A percentile compares a stretch with the other conserved stretches of the same genome.
Evolutionary conservation across 2,329 filamentous ascomycete genomes (phyloP).

Genomic region (Chaetomium sp.): DNA sequence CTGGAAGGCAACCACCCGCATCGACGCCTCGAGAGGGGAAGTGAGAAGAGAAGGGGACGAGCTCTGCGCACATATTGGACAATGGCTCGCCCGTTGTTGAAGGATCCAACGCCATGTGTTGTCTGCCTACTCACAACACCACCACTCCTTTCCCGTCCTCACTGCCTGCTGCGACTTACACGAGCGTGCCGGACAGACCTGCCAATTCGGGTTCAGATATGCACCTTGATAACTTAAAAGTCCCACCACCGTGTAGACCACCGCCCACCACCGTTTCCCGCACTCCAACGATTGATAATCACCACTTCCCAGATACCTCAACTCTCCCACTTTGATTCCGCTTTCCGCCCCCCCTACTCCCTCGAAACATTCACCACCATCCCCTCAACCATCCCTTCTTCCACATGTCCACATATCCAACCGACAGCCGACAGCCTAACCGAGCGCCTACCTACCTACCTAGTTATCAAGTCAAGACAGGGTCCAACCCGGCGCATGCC

Average conservation of each 20-base stretch:
- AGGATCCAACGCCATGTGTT: not conserved
- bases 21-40: not conserved
- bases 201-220: not conserved
- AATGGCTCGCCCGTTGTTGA: not conserved
- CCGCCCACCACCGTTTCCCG: too few relatives aligned
- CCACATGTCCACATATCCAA: too few relatives aligned
- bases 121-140: not conserved
- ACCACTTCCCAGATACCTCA: not conserved
- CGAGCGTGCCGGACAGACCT: not conserved
- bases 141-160: not conserved
- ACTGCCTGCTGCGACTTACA: not conserved
- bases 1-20: constrained; percentile 9
- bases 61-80: constrained; percentile 7
- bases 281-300: not conserved
- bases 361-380: not conserved
- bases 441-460: too few relatives aligned
- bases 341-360: not conserved
- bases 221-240: not conserved
- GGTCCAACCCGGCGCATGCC: not conserved
- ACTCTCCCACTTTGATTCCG: not conserved
- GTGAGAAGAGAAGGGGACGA: too few relatives aligned
- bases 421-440: too few relatives aligned
- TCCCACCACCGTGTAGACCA: not conserved
- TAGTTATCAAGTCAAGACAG: too few relatives aligned
- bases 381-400: not conserved